Conservation (phyloP, 768 basidiomycete species). For the Lactarius hatsudake region DNA sequence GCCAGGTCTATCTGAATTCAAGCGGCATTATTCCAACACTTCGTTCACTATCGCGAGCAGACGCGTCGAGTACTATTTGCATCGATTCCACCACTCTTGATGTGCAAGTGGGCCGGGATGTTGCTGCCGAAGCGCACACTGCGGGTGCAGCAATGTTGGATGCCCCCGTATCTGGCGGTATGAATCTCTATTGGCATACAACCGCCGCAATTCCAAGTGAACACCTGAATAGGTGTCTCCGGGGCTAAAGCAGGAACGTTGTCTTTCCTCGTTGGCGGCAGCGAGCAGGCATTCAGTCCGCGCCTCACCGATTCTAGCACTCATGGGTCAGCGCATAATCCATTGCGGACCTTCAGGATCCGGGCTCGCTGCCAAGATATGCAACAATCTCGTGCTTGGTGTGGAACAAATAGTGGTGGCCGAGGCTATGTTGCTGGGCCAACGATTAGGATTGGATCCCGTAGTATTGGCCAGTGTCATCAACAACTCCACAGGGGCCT, state of each 20-base stretch:
- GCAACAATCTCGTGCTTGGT: slow-evolving; percentile 66
- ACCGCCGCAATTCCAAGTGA: background rate
- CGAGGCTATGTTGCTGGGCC: slow-evolving; percentile 90
- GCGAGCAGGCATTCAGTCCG: slow-evolving; percentile 52
- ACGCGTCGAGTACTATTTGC: slow-evolving; percentile 52
- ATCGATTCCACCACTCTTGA: slow-evolving; percentile 94
- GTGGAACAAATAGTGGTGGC: slow-evolving; percentile 73
- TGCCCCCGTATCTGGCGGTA: slow-evolving; percentile 92
- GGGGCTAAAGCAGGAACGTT: slow-evolving; percentile 87
- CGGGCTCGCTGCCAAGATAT: slow-evolving; percentile 86
- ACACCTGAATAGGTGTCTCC: slow-evolving; percentile 55
- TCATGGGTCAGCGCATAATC: slow-evolving; percentile 81
- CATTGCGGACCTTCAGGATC: slow-evolving; percentile 81
- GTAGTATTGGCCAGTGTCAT: slow-evolving; percentile 76
- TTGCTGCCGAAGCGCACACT: slow-evolving; percentile 51
- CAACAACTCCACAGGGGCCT: slow-evolving; percentile 79
- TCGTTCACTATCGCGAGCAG: slow-evolving; percentile 39
- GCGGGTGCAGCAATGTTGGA: slow-evolving; percentile 79
- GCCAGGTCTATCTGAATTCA: slow-evolving; percentile 61
- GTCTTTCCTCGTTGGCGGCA: slow-evolving; percentile 89
- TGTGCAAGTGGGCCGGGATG: slow-evolving; percentile 64
- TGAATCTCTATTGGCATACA: slow-evolving; percentile 29
- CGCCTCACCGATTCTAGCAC: slow-evolving; percentile 56
- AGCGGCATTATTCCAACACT: slow-evolving; percentile 68
- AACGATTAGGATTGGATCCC: slow-evolving; percentile 76